These are phyloP conservation scores for Metschnikowia baotianmanensis DNA, from an alignment of 805 yeast species.

Conservation along the genomic window DNA sequence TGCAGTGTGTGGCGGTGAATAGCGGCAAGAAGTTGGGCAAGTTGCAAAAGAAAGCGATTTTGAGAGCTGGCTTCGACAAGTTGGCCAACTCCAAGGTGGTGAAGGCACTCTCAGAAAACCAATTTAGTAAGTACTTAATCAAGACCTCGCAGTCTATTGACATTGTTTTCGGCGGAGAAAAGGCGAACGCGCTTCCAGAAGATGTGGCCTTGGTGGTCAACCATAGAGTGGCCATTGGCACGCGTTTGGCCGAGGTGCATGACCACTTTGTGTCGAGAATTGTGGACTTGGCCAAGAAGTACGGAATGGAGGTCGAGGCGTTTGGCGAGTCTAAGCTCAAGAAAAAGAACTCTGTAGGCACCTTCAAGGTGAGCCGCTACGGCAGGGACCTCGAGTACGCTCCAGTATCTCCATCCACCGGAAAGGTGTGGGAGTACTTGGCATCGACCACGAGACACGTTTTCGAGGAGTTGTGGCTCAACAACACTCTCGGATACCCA, in stretches of 20 bases:
- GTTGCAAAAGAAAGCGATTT: conserved; percentile 27
- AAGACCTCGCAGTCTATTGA: conserved; percentile 36
- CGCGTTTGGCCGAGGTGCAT: conserved; percentile 23
- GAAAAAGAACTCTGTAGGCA: conserved; percentile 5
- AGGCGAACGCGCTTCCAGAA: conserved; percentile 42
- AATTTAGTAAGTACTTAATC: conserved; percentile 27
- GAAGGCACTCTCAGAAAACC: conserved; percentile 18
- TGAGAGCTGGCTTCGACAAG: conserved; percentile 36
- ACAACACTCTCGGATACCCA: conserved; percentile 25
- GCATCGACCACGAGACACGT: conserved; percentile 46
- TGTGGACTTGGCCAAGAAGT: conserved; percentile 16
- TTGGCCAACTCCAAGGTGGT: conserved; percentile 31
- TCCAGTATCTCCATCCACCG: conserved; percentile 21
- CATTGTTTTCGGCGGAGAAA: conserved; percentile 36
- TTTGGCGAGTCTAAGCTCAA: conserved; percentile 12
- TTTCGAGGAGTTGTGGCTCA: conserved; percentile 42
- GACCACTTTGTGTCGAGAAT: conserved; percentile 31
- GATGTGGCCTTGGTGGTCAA: conserved; percentile 28
- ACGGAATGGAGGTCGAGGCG: conserved; percentile 14
- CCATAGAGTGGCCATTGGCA: conserved; percentile 36
- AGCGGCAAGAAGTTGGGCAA: conserved; percentile 24
- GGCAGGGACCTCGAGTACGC: conserved; percentile 13
- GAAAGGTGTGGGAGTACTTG: conserved; percentile 40
- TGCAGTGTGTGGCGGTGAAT: conserved; percentile 65
- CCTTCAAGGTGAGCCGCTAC: conserved; percentile 6